Base-by-base conservation (phyloP, 805 yeast genomes). In the Ogataea henricii region DNA sequence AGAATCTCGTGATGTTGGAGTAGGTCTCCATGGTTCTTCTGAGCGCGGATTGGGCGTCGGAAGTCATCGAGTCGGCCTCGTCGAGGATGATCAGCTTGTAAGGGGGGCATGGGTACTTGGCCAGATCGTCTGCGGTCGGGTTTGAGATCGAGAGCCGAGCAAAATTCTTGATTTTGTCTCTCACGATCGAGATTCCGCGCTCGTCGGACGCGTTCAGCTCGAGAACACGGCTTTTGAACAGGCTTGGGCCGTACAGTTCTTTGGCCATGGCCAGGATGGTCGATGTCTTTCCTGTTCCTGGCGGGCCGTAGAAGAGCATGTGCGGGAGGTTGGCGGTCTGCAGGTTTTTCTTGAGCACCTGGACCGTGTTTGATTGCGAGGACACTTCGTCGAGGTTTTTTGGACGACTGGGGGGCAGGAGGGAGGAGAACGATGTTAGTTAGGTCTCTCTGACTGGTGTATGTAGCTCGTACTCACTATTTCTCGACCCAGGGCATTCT, bases 31-130 rank as follows among this genome's bases (percentile, higher is more conserved):
- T 87, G 1, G 96, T 92, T 67, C 99, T 79, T 70, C 99, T 81
- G 54, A 94, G 74, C 1, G 99, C 99, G 46, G 90, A 81, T 64
- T 94, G 99, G 0, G 99, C 99, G 59, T 89, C 97, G 36, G 89
- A 79, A 8, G 99, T 94, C 97, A 94, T 94, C 10, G 96, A 89
- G 66, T 94, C 97, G 0, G 97, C 97, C 67, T 91, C 97, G 70
- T 91, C 97, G 45, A 94, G 70, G 36, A 94, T 88, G 54, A 94
- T 86, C 58, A 94, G 82, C 65, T 94, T 94, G 68, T 88, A 94
- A 4, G 98, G 97, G 1, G 99, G 98, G 63, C 98, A 92, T 1
- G 98, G 97, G 68, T 90, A 91, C 16, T 82, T 77, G 34, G 71
- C 79, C 43, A 78, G 67, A 58, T 87, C 94, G 34, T 82, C 85